Conservation (phyloP, 441 rosid species). For the Rhodomyrtus psidioides region DNA sequence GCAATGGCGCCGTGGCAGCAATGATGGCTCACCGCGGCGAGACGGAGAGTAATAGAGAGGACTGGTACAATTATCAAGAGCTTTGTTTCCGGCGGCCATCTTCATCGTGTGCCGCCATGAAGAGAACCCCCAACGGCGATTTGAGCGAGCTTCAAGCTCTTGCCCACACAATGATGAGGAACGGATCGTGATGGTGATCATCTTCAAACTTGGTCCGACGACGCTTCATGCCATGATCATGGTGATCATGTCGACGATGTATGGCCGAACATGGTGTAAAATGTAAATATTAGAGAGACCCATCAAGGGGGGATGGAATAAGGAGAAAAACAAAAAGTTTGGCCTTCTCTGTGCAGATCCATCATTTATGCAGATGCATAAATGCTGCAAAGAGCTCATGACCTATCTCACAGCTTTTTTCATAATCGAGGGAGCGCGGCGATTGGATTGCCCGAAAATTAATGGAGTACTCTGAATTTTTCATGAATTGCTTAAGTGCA, state of each 20-base stretch:
- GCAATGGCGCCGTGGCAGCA: slow-evolving; percentile 21
- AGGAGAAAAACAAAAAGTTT: not conserved
- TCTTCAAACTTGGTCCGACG: not conserved
- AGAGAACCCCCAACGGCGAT: slow-evolving; percentile 43
- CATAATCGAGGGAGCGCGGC: not conserved
- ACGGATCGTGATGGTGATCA: slow-evolving; percentile 9
- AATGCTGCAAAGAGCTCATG: not conserved
- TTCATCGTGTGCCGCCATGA: slow-evolving; percentile 42
- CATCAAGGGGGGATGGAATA: not conserved
- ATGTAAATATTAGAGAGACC: not conserved
- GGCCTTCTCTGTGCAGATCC: not conserved
- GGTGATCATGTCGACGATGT: not conserved
- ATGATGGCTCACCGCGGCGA: slow-evolving; percentile 21
- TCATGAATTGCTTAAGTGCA: not conserved
- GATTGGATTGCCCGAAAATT: not conserved
- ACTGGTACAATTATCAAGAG: slow-evolving; percentile 1
- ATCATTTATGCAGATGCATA: not conserved
- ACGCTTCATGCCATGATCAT: not conserved
- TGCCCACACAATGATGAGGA: slow-evolving; percentile 86
- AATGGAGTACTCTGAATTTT: not conserved
- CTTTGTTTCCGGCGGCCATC: slow-evolving; percentile 5
- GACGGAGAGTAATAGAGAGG: slow-evolving; percentile 30
- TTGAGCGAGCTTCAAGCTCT: slow-evolving; percentile 89
- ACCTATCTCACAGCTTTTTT: not conserved
- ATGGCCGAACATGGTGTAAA: not conserved